Conservation (phyloP, 106 monocot species). For the Allium cepa region DNA sequence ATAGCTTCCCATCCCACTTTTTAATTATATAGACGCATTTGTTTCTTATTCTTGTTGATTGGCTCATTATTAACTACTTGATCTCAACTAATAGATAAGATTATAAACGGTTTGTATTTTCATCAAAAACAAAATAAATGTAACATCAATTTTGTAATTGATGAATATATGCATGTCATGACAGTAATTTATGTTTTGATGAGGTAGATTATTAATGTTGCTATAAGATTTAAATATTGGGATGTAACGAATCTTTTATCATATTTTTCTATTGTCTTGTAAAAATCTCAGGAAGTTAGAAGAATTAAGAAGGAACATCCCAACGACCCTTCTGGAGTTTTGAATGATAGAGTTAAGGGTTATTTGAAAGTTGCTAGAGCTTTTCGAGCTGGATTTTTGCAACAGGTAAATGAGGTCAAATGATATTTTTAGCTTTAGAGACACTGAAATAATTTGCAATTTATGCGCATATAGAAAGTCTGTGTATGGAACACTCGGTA, state of each 20-base stretch:
- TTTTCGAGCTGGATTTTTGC: slow-evolving; percentile 82
- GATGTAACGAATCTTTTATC: not conserved
- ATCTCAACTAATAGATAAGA: no score
- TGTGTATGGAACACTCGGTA: no score
- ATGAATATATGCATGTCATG: not conserved
- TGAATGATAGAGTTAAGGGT: slow-evolving; percentile 76
- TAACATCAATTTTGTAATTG: no score
- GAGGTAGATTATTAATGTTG: slow-evolving; percentile 14
- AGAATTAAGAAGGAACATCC: slow-evolving; percentile 77
- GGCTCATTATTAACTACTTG: no score
- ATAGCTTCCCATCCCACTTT: no score
- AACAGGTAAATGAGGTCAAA: slow-evolving; percentile 36
- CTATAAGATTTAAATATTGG: not conserved
- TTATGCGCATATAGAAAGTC: no score
- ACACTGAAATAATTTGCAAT: no score
- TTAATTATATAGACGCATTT: no score
- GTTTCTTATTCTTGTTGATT: no score
- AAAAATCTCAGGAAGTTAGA: slow-evolving; percentile 48
- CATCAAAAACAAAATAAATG: no score
- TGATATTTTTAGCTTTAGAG: no score
- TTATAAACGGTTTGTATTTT: no score
- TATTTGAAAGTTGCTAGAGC: slow-evolving; percentile 89
- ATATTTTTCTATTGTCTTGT: not conserved
- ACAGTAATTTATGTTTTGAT: slow-evolving; percentile 18
- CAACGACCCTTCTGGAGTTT: slow-evolving; percentile 56